Base-by-base conservation (phyloP, 805 yeast genomes). In the Barnettozyma vustinii region DNA sequence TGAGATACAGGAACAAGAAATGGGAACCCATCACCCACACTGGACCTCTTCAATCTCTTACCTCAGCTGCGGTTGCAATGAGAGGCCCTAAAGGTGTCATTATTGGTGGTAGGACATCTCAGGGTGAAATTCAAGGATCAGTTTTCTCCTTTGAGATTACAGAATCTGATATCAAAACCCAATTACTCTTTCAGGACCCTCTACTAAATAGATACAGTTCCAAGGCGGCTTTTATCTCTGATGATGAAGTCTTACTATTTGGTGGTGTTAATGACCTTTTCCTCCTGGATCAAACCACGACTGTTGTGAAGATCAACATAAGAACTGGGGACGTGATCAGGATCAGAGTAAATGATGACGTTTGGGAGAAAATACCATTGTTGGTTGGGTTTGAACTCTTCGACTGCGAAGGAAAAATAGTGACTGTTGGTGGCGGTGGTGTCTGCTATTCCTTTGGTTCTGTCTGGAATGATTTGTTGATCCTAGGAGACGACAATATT, bases 361-460 rank as follows among this genome's bases (percentile, higher is more conserved):
- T 65, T 1, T 78, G 84, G 81, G 45, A 58, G 16, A 51, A 63
- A 0, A 57, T 67, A 1, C 77, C 80, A 2, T 67, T 83, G 48
- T 64, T 83, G 9, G 73, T 80, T 9, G 90, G 90, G 1, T 76
- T 75, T 52, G 76, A 74, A 33, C 47, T 76, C 21, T 61, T 67
- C 12, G 59, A 62, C 3, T 42, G 56, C 4, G 42, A 53, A n/a
- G 48, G 50, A 2, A 53, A 54, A 6, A 19, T 62, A 7, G 46
- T 65, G 19, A 41, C 64, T 3, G 53, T 79, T 40, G 85, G 83
- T 9, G 92, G 95, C 3, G 95, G 95, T 4, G 91, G 86, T 0
- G 88, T 86, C 1, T 87, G 95, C 60, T 87, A 83, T 55, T 84
- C 91, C 1, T 87, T 86, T 66, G 96, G 96, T 0, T 71, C 83